Percentiles rank a stretch among this genome's conserved stretches.
phyloP scores from a whole-genome alignment of 176 grass and related monocot genomes.

The Alopecurus myosuroides region DNA sequence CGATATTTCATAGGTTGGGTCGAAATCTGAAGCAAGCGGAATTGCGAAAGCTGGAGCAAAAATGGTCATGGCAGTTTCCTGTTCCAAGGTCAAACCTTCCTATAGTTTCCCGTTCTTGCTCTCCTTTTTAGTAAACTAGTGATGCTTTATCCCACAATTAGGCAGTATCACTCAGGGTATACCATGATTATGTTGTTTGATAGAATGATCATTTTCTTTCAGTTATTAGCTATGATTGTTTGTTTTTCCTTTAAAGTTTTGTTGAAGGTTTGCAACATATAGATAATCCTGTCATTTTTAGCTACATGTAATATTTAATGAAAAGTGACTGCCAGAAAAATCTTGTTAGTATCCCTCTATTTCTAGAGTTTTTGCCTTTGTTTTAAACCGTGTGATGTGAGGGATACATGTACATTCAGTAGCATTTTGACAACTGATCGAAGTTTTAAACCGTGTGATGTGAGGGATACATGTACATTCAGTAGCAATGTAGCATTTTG shows the following conservation, averaged over 20 bases:
- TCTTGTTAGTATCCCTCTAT: neutral
- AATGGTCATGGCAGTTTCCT: conserved; percentile 99
- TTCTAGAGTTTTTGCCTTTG: neutral
- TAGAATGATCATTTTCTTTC: neutral
- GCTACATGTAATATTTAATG: neutral
- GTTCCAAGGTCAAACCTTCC: conserved; percentile 56
- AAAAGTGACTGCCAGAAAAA: neutral
- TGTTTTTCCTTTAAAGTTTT: neutral
- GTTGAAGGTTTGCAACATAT: neutral
- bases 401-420: neutral
- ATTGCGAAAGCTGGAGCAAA: conserved; percentile 97
- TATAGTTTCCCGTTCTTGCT: neutral
- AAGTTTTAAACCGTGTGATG: neutral
- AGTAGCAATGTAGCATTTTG: neutral
- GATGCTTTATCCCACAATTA: neutral
- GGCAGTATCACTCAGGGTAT: neutral
- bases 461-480: neutral
- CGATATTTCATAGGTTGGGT: conserved; percentile 58
- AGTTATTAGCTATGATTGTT: neutral
- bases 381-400: neutral
- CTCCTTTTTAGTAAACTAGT: neutral
- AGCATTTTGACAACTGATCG: neutral
- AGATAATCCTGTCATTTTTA: neutral
- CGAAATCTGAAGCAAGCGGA: conserved; percentile 89
- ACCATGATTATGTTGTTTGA: neutral